phyloP scores from a whole-genome alignment of 371 early-diverging fungal genomes.

The Rhizopus microsporus region DNA sequence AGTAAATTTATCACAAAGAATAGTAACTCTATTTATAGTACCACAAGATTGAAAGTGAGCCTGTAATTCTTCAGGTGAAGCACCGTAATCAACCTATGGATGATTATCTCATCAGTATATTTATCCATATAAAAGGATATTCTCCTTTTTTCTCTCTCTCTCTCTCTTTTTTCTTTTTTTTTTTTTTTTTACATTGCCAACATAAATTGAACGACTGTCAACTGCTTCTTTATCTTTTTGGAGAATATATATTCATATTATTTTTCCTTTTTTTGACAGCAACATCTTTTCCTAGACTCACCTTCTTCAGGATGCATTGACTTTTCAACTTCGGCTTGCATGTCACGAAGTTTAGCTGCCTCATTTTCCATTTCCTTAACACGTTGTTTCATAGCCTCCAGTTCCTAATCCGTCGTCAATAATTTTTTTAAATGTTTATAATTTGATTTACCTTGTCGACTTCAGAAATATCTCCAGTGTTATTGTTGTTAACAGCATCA shows the following conservation, averaged over 20 bases:
- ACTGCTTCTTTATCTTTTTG: slow-evolving; percentile 75
- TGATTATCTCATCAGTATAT: background rate
- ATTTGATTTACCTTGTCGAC: slow-evolving; percentile 39
- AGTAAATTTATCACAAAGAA: slow-evolving; percentile 92
- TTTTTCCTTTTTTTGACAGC: slow-evolving; percentile 10
- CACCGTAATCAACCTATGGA: slow-evolving; percentile 84
- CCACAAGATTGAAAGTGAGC: slow-evolving; percentile 96
- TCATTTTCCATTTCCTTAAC: slow-evolving; percentile 94
- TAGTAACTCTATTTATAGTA: slow-evolving; percentile 96
- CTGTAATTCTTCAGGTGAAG: slow-evolving; percentile 96
- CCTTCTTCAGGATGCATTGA: slow-evolving; percentile 71
- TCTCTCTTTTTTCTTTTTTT: background rate
- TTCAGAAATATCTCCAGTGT: slow-evolving; percentile 21
- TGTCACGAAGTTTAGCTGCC: slow-evolving; percentile 89
- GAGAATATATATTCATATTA: slow-evolving; percentile 7
- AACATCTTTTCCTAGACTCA: slow-evolving; percentile 16
- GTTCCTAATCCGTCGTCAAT: slow-evolving; percentile 40
- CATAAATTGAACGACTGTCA: slow-evolving; percentile 92
- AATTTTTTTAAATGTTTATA: background rate
- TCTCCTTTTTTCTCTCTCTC: background rate
- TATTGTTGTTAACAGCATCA: slow-evolving; percentile 1
- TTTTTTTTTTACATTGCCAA: slow-evolving; percentile 79
- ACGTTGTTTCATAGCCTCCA: slow-evolving; percentile 86
- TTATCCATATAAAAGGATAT: background rate
- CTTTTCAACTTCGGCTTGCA: slow-evolving; percentile 89